phyloP scores from a whole-genome alignment of 2,329 filamentous ascomycete genomes.

The Hypoxylon rubiginosum region DNA sequence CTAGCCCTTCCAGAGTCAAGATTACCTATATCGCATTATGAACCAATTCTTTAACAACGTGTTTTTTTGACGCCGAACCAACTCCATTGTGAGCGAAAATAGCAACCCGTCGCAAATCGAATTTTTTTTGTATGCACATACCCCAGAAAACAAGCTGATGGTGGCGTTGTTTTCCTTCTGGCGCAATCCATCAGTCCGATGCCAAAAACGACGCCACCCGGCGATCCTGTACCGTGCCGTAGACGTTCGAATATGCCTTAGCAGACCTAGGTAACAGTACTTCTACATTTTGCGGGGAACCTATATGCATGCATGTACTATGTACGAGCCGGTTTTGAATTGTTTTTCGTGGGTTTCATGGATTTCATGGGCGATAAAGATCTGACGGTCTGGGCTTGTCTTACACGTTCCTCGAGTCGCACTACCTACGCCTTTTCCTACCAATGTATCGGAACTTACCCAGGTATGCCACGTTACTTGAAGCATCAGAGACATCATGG shows the following conservation, averaged over 20 bases:
- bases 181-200: slow-evolving; percentile 18
- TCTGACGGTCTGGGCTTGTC: slow-evolving; percentile 12
- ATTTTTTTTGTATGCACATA: too few relatives aligned
- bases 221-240: slow-evolving; percentile 25
- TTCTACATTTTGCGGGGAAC: slow-evolving; percentile 23
- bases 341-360: neutral
- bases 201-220: slow-evolving; percentile 30
- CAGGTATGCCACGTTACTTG: neutral
- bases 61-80: neutral
- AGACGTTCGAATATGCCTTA: slow-evolving; percentile 5
- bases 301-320: slow-evolving; percentile 7
- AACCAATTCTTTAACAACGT: slow-evolving; percentile 1
- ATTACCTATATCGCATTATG: neutral
- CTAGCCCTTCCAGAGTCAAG: neutral
- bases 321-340: too few relatives aligned
- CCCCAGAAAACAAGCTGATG: slow-evolving; percentile 7
- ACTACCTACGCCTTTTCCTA: too few relatives aligned
- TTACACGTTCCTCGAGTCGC: slow-evolving; percentile 7
- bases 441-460: slow-evolving; percentile 4
- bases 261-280: slow-evolving; percentile 8
- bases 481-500: slow-evolving; percentile 1
- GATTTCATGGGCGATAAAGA: neutral
- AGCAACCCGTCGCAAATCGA: too few relatives aligned
- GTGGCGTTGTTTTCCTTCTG: slow-evolving; percentile 16
- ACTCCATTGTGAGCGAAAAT: neutral